phyloP scores from a whole-genome alignment of 805 yeast genomes.

The Scheffersomyces spartinae region DNA sequence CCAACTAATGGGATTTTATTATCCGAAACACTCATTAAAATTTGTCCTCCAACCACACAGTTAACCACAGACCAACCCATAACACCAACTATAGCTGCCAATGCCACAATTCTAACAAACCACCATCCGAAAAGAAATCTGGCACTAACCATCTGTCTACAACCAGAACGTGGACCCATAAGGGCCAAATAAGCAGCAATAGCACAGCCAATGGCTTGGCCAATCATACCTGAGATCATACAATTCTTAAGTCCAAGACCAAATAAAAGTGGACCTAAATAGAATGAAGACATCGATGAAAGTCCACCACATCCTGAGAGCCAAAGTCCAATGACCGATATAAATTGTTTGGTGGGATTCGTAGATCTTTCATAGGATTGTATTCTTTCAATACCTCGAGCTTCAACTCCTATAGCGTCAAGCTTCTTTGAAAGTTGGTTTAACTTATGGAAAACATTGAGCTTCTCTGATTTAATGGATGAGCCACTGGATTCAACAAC shows the following conservation, averaged over 20 bases:
- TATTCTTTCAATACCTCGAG: slow-evolving; percentile 70
- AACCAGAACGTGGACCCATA: slow-evolving; percentile 86
- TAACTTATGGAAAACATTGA: no score
- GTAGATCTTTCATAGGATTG: slow-evolving; percentile 51
- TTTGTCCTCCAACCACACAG: slow-evolving; percentile 81
- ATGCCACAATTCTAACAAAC: slow-evolving; percentile 65
- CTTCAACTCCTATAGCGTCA: slow-evolving; percentile 55
- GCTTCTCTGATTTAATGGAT: no score
- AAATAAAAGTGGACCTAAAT: slow-evolving; percentile 63
- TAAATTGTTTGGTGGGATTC: slow-evolving; percentile 14
- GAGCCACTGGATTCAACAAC: no score
- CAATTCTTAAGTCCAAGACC: slow-evolving; percentile 59
- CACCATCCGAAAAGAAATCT: slow-evolving; percentile 79
- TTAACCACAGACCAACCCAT: slow-evolving; percentile 95
- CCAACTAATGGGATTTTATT: slow-evolving; percentile 58
- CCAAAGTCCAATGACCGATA: slow-evolving; percentile 66
- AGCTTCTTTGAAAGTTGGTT: no score
- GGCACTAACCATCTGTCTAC: slow-evolving; percentile 80
- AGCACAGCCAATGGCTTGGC: slow-evolving; percentile 56
- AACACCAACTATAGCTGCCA: slow-evolving; percentile 64
- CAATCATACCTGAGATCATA: slow-evolving; percentile 49
- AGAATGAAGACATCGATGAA: slow-evolving; percentile 80
- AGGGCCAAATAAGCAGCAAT: slow-evolving; percentile 75
- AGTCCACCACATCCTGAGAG: slow-evolving; percentile 76
- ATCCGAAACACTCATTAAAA: slow-evolving; percentile 52